Evolutionary conservation across 2,329 filamentous ascomycete genomes (phyloP), one percentile per base, ranked within the genome.

Genomic region (Curvularia spicifera): DNA sequence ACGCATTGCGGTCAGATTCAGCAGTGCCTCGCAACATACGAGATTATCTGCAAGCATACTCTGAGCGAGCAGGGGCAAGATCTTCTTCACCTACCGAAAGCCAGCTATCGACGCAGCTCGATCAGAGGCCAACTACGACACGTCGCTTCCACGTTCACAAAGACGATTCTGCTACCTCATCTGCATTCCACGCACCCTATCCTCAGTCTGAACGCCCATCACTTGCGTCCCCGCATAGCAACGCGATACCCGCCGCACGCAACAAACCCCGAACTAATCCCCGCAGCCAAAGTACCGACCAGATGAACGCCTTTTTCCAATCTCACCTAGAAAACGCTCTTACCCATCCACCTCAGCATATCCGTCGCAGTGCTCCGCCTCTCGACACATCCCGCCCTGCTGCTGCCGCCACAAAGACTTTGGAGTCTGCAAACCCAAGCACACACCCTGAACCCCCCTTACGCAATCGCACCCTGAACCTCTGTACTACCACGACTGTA

Each of bases 401-500:
- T 12, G n/a, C 35, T n/a, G 6, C 2, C 15, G 15, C 35, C 15
- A 3, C 15, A 18, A 15, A n/a, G 5, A 37, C 35, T 12, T 37
- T 15, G 5, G 35, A 8, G 5, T 12, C n/a, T 18, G n/a, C 6
- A 37, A 37, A 37, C 2, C 15, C 22, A 9, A 28, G 6, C 2
- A n/a, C 8, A 10, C 3, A 2, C 2, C 13, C 33, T 35, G 5
- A 12, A 24, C 22, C 22, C 6, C 5, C 4, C 22, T 15, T n/a
- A n/a, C 2, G 8, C 5, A 43, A 43, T 4, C 12, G 24, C 2
- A 6, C 6, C 6, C 12, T 43, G 2, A 13, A 1, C 2, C 6
- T 44, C n/a, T 18, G 4, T n/a, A 8, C 2, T 10, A 18, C 24
- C 1, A n/a, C 13, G 13, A 64, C 71, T 28, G 18, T 47, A 0